Percentiles rank a stretch among this genome's conserved stretches.
phyloP scores from a whole-genome alignment of 352 stramenopile genomes.

The Phytopythium helicoides region DNA sequence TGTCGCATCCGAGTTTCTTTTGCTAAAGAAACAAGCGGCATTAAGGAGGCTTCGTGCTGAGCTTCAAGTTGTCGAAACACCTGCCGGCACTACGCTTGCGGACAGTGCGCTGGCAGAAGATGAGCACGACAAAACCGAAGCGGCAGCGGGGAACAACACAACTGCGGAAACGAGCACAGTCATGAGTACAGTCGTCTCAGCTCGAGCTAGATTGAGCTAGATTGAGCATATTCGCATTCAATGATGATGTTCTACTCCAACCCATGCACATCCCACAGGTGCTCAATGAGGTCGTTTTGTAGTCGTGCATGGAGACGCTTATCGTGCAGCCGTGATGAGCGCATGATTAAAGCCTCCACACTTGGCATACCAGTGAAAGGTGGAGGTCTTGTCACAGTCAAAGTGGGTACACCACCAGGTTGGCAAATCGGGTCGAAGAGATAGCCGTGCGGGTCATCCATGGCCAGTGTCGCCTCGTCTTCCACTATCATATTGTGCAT shows the following conservation, averaged over 20 bases:
- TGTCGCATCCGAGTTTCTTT: not conserved
- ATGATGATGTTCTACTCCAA: too few species aligned
- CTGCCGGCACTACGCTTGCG: too few species aligned
- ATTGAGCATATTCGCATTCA: too few species aligned
- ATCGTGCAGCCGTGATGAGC: not conserved
- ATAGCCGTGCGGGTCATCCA: not conserved
- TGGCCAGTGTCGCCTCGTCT: not conserved
- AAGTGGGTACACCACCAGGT: not conserved
- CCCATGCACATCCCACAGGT: not conserved
- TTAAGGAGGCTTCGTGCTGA: not conserved
- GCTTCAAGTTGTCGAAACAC: not conserved
- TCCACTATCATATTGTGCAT: conserved; percentile 15
- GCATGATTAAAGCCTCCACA: not conserved
- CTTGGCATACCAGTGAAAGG: not conserved
- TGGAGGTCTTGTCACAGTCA: not conserved
- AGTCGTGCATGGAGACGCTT: not conserved
- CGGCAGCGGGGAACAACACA: too few species aligned
- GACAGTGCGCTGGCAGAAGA: too few species aligned
- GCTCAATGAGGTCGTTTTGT: not conserved
- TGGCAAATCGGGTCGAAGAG: not conserved
- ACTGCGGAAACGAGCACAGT: too few species aligned
- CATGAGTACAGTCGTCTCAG: too few species aligned
- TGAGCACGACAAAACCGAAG: too few species aligned
- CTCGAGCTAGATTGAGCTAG: too few species aligned
- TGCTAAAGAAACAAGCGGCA: not conserved